Conservation (phyloP, 441 rosid species). For the Aleurites moluccanus region DNA sequence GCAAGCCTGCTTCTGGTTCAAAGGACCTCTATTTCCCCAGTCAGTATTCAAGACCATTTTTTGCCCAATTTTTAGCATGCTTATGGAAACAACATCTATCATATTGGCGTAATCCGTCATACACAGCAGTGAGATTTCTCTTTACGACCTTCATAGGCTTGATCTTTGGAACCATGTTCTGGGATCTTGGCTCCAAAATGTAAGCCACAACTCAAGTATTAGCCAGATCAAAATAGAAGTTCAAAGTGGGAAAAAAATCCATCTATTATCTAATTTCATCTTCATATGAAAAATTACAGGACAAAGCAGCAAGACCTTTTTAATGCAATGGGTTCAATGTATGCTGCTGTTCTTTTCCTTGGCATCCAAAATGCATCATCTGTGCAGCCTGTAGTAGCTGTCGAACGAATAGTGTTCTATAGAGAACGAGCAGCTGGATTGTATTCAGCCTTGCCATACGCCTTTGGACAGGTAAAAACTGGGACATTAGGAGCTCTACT, state of each 20-base stretch:
- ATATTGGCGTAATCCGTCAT: constrained; percentile 80
- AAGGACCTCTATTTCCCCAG: constrained; percentile 59
- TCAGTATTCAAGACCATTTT: constrained; percentile 56
- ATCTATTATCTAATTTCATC: not conserved
- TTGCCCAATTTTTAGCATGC: constrained; percentile 64
- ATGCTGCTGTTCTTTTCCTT: constrained; percentile 56
- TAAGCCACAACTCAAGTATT: constrained; percentile 23
- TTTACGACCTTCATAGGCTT: constrained; percentile 59
- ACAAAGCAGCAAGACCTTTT: constrained; percentile 48
- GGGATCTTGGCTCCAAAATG: constrained; percentile 73
- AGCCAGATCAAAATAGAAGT: not conserved
- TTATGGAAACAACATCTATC: constrained; percentile 81
- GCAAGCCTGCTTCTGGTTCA: constrained; percentile 55
- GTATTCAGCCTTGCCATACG: constrained; percentile 72
- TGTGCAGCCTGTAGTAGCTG: constrained; percentile 56
- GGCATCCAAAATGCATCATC: constrained; percentile 64
- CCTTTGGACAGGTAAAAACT: constrained; percentile 40
- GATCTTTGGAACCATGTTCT: constrained; percentile 72
- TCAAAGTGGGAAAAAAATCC: not conserved
- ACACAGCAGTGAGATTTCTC: constrained; percentile 69
- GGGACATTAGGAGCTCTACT: not conserved
- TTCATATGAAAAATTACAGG: constrained; percentile 18
- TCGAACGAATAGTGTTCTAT: constrained; percentile 65
- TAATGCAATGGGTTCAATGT: constrained; percentile 74
- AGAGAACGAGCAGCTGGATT: constrained; percentile 79